Evolutionary conservation across 305 asterid species (phyloP).

Genomic region (Rubia balearica): DNA sequence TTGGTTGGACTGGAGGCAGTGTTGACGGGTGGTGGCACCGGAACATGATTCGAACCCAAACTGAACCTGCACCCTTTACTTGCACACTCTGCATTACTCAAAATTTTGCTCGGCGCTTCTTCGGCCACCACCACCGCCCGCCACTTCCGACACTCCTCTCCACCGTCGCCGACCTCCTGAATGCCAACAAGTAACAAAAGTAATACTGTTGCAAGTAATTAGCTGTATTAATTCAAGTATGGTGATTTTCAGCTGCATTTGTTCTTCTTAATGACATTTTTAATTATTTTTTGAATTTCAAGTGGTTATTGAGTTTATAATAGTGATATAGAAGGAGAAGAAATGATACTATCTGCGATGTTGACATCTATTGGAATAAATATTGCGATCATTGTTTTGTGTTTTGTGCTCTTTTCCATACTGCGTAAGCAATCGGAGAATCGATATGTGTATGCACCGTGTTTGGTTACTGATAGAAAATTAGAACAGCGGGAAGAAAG

Average conservation of each 20-base stretch:
- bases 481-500: slow-evolving; percentile 21
- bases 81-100: background rate
- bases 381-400: slow-evolving; percentile 50
- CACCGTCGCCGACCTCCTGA: background rate
- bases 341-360: slow-evolving; percentile 87
- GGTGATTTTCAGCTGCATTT: background rate
- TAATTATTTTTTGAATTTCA: background rate
- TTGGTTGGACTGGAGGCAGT: accelerated
- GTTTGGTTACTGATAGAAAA: slow-evolving; percentile 67
- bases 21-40: too few species aligned
- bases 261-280: background rate
- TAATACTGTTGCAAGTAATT: too few species aligned
- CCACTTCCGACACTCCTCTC: background rate
- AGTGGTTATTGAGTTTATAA: background rate
- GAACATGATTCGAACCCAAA: background rate
- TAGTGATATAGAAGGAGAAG: slow-evolving; percentile 22
- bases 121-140: background rate
- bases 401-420: slow-evolving; percentile 49
- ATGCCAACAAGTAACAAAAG: background rate
- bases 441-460: slow-evolving; percentile 63
- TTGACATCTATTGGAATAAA: slow-evolving; percentile 83
- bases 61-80: background rate
- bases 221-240: background rate
- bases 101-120: background rate
- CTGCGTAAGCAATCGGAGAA: slow-evolving; percentile 62